Evolutionary conservation across 345 rosid species (phyloP).

Genomic region (Eucalyptus curtisii): DNA sequence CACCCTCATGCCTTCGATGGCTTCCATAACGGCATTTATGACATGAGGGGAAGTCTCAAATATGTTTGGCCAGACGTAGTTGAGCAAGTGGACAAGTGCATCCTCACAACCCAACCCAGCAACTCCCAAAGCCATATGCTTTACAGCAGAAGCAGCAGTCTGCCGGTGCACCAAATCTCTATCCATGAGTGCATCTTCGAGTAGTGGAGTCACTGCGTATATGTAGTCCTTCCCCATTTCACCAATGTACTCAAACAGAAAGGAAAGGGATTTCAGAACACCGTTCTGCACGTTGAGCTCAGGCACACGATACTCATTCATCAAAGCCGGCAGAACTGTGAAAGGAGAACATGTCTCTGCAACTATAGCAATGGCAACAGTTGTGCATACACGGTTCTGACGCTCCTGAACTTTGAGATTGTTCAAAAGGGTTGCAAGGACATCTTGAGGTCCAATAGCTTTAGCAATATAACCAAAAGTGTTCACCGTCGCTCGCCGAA

Average conservation of each 20-base stretch:
- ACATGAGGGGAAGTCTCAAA: conserved; percentile 99
- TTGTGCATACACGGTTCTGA: conserved; percentile 99
- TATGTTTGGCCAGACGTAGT: conserved; percentile 97
- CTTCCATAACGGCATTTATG: conserved; percentile 97
- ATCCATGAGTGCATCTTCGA: conserved; percentile 98
- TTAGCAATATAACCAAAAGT: conserved; percentile 98
- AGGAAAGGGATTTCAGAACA: conserved; percentile 90
- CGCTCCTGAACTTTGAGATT: conserved; percentile 99
- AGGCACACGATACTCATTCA: conserved; percentile 98
- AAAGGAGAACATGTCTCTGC: conserved; percentile 99
- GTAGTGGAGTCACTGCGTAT: conserved; percentile 97
- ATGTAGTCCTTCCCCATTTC: conserved; percentile 99
- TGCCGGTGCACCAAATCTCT: conserved; percentile 96
- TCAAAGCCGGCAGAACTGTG: conserved; percentile 86
- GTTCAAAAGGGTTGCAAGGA: conserved; percentile 85
- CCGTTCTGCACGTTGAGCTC: conserved; percentile 99
- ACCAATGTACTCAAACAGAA: conserved; percentile 93
- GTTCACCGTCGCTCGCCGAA: conserved; percentile 92
- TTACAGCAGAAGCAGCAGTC: conserved; percentile 97
- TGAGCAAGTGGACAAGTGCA: conserved; percentile 77
- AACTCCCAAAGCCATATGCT: conserved; percentile 97
- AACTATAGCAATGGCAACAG: conserved; percentile 93
- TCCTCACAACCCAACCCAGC: conserved; percentile 99
- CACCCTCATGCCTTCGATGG: conserved; percentile 94
- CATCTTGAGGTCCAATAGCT: conserved; percentile 99